phyloP scores from a whole-genome alignment of 2,329 filamentous ascomycete genomes.

The Tolypocladium sp. region DNA sequence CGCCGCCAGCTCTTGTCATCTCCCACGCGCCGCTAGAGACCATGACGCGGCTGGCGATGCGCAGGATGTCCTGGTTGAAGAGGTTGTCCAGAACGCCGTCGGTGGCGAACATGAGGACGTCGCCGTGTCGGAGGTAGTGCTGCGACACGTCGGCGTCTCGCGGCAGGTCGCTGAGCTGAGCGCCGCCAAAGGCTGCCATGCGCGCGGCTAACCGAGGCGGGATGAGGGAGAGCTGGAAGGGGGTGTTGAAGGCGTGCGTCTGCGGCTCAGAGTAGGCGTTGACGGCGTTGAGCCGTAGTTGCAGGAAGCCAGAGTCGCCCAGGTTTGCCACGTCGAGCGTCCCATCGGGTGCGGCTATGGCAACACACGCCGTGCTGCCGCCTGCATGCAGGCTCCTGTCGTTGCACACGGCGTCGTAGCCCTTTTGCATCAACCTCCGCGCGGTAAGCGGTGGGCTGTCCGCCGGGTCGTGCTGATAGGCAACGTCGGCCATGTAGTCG shows the following conservation, averaged over 20 bases:
- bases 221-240: constrained; percentile 85
- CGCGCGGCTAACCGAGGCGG: constrained; percentile 71
- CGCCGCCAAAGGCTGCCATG: constrained; percentile 74
- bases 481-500: constrained; percentile 79
- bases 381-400: constrained; percentile 70
- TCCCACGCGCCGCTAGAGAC: constrained; percentile 65
- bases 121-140: constrained; percentile 74
- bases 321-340: constrained; percentile 83
- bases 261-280: constrained; percentile 77
- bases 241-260: constrained; percentile 96
- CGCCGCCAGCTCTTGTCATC: constrained; percentile 46
- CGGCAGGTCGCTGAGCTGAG: constrained; percentile 73
- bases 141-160: constrained; percentile 73
- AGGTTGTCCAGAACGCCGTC: constrained; percentile 97
- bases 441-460: constrained; percentile 41
- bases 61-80: constrained; percentile 79
- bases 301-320: constrained; percentile 88
- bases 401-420: constrained; percentile 71
- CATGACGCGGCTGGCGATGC: constrained; percentile 72
- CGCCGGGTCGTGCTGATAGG: constrained; percentile 45
- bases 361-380: constrained; percentile 89
- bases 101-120: constrained; percentile 87
- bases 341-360: constrained; percentile 63
- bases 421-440: constrained; percentile 65
- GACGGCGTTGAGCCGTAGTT: constrained; percentile 77